phyloP scores from a whole-genome alignment of 257 asterid genomes.

The Solanum ossicruentum region DNA sequence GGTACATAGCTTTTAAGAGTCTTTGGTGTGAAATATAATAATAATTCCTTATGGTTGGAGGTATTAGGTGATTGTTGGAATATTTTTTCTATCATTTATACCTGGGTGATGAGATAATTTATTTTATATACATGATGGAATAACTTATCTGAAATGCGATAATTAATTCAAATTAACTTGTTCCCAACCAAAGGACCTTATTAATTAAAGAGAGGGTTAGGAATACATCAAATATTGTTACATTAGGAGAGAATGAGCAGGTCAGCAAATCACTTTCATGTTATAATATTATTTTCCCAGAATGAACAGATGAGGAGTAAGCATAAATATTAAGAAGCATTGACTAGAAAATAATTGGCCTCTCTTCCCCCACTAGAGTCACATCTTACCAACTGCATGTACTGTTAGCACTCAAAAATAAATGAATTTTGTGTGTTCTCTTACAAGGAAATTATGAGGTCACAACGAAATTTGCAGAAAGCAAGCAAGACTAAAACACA shows the following conservation, averaged over 20 bases:
- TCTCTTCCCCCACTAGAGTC: neutral
- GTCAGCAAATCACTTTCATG: neutral
- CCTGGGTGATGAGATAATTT: no score
- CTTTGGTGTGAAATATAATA: no score
- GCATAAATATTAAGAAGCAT: neutral
- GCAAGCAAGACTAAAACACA: neutral
- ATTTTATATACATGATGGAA: no score
- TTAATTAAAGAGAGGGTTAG: neutral
- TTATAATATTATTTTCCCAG: neutral
- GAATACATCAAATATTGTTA: neutral
- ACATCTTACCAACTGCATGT: neutral
- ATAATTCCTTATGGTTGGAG: no score
- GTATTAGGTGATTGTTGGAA: no score
- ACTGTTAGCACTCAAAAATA: neutral
- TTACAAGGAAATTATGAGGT: neutral
- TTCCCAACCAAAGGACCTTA: no score
- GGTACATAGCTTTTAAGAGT: neutral
- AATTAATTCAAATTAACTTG: no score
- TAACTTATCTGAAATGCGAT: no score
- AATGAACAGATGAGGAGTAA: neutral
- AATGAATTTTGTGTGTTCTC: neutral
- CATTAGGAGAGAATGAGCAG: neutral
- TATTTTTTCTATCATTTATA: no score
- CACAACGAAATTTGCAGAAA: neutral
- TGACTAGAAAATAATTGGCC: neutral